A percentile compares a stretch with the other conserved stretches of the same genome.
These are phyloP conservation scores for Calophaca sinica DNA, from an alignment of 306 rosid genomes.

Conservation along the genomic window DNA sequence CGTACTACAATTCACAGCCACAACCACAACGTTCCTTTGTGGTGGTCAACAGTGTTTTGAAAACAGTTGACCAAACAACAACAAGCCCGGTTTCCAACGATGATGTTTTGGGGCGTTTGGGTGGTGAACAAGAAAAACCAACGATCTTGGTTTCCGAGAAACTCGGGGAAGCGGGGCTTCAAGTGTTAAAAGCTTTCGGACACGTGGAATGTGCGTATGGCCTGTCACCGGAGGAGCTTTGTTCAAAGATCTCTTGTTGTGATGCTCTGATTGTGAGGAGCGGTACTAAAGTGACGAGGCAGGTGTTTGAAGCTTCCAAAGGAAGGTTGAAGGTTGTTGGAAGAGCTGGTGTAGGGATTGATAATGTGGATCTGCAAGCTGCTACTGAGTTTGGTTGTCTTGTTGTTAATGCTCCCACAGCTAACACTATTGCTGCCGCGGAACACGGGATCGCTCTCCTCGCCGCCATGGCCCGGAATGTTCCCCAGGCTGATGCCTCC, in stretches of 20 bases:
- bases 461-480: constrained; percentile 85
- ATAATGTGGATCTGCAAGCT: constrained; percentile 92
- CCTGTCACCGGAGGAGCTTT: constrained; percentile 64
- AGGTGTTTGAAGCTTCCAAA: constrained; percentile 72
- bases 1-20: neutral
- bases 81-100: constrained; percentile 3
- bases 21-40: constrained; percentile 21
- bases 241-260: constrained; percentile 70
- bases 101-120: no score
- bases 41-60: constrained; percentile 48
- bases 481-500: constrained; percentile 90
- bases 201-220: constrained; percentile 71
- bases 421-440: constrained; percentile 89
- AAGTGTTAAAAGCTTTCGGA: constrained; percentile 63
- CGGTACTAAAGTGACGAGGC: constrained; percentile 76
- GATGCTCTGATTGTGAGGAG: constrained; percentile 90
- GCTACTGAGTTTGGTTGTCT: constrained; percentile 91
- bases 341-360: constrained; percentile 94
- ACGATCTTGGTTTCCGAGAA: constrained; percentile 83
- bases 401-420: constrained; percentile 89
- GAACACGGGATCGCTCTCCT: constrained; percentile 92
- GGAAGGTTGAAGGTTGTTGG: constrained; percentile 91
- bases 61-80: constrained; percentile 43
- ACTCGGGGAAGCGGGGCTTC: constrained; percentile 80
- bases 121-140: constrained; percentile 35